phyloP scores from a whole-genome alignment of 352 stramenopile genomes.

The Plasmopara halstedii region DNA sequence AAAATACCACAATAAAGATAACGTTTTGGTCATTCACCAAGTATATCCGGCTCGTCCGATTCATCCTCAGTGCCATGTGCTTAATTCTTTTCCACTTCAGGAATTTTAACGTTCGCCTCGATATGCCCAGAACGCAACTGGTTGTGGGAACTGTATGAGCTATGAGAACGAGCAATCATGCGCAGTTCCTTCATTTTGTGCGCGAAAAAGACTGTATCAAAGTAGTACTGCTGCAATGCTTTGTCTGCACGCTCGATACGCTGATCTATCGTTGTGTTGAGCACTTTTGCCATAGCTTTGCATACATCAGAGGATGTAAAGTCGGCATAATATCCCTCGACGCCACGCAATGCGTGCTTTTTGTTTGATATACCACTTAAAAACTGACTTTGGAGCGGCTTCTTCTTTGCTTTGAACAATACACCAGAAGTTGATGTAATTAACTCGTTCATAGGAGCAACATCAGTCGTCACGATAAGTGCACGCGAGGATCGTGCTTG shows the following conservation, averaged over 20 bases:
- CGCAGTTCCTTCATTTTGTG: slow-evolving; percentile 40
- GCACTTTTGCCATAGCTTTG: slow-evolving; percentile 22
- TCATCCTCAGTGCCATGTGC: no score
- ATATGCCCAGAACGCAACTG: slow-evolving; percentile 6
- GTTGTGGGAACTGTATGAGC: slow-evolving; percentile 4
- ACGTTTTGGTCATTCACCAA: no score
- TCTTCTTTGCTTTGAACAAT: neutral
- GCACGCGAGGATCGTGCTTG: slow-evolving; percentile 37
- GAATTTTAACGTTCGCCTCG: neutral
- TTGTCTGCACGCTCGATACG: slow-evolving; percentile 19
- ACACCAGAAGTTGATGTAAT: neutral
- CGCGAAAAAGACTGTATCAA: slow-evolving; percentile 51
- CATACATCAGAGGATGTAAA: slow-evolving; percentile 29
- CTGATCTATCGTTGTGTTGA: slow-evolving; percentile 23
- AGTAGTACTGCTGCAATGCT: slow-evolving; percentile 46
- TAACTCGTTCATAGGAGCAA: slow-evolving; percentile 45
- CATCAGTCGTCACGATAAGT: slow-evolving; percentile 41
- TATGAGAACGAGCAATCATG: slow-evolving; percentile 17
- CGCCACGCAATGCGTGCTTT: slow-evolving; percentile 20
- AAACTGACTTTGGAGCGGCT: slow-evolving; percentile 15
- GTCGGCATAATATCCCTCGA: slow-evolving; percentile 28
- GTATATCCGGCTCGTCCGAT: no score
- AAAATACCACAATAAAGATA: no score
- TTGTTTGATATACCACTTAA: slow-evolving; percentile 21
- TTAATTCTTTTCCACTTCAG: no score